Conservation (phyloP, 2,329 filamentous ascomycete species). For the Pestalotiopsis sp. region DNA sequence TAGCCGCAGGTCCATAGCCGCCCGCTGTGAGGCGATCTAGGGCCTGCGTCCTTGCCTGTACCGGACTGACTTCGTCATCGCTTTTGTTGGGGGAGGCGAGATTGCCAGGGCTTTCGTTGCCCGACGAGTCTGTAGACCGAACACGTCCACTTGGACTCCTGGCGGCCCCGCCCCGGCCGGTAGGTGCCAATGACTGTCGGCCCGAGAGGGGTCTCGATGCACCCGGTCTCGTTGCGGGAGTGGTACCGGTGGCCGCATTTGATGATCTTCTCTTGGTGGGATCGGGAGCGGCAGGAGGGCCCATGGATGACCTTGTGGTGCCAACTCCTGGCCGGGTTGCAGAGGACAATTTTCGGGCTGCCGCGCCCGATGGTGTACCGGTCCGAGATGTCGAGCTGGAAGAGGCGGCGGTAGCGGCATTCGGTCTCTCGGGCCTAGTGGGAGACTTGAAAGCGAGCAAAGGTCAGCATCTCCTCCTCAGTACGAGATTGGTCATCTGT, state of each 20-base stretch:
- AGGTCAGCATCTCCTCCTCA: neutral
- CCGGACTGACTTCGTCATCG: conserved; percentile 55
- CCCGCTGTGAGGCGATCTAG: conserved; percentile 53
- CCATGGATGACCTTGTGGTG: conserved; percentile 67
- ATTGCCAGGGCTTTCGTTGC: conserved; percentile 40
- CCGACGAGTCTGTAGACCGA: conserved; percentile 50
- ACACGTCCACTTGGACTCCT: conserved; percentile 44
- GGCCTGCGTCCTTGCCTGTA: conserved; percentile 50
- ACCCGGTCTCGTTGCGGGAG: conserved; percentile 26
- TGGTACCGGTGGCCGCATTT: conserved; percentile 44
- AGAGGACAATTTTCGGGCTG: conserved; percentile 45
- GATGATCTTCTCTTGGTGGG: conserved; percentile 45
- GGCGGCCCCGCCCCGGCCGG: conserved; percentile 35
- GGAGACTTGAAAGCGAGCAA: conserved; percentile 58
- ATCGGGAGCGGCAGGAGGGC: conserved; percentile 58
- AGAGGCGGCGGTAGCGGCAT: conserved; percentile 54
- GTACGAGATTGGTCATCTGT: neutral
- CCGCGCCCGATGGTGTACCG: conserved; percentile 61
- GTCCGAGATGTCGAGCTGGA: conserved; percentile 65
- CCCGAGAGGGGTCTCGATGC: conserved; percentile 41
- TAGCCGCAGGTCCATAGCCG: conserved; percentile 30
- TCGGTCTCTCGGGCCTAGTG: conserved; percentile 73
- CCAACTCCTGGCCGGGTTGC: conserved; percentile 54
- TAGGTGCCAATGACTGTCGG: conserved; percentile 33
- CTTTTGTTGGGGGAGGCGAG: conserved; percentile 52